Conservation (phyloP, 331 rosid genomes). For the Cydonia oblonga region DNA sequence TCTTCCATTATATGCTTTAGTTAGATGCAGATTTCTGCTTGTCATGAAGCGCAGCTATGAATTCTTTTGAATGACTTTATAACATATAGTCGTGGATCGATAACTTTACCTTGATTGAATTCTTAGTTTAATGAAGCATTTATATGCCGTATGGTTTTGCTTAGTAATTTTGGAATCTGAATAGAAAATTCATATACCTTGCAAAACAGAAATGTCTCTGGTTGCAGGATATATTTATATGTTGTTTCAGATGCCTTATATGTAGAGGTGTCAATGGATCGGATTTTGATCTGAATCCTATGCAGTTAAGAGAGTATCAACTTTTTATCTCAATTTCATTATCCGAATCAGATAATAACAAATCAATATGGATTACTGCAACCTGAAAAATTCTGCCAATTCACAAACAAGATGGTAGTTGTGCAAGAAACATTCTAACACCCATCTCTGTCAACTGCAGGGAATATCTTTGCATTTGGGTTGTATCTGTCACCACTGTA, state of each 20-base stretch:
- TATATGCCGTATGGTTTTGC: neutral
- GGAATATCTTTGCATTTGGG: slow-evolving; percentile 76
- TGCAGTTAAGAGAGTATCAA: neutral
- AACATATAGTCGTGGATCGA: neutral
- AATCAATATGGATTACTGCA: neutral
- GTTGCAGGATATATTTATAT: neutral
- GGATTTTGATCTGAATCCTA: neutral
- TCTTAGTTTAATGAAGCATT: neutral
- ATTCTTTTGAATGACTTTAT: neutral
- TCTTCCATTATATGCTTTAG: neutral
- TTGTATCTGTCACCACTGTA: slow-evolving; percentile 83
- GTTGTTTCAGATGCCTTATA: neutral
- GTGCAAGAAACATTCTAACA: slow-evolving; percentile 1
- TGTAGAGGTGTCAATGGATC: neutral
- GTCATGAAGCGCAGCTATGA: neutral
- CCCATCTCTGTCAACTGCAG: slow-evolving; percentile 31
- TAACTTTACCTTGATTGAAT: neutral
- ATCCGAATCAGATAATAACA: neutral
- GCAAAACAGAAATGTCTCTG: neutral
- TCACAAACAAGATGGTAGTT: neutral
- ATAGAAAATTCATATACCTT: neutral
- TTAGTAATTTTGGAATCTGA: neutral
- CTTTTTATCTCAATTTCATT: neutral
- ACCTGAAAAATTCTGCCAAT: neutral
- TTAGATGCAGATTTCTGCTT: neutral